phyloP scores from a whole-genome alignment of 208 protist species.

The Acanthamoeba sp. region DNA sequence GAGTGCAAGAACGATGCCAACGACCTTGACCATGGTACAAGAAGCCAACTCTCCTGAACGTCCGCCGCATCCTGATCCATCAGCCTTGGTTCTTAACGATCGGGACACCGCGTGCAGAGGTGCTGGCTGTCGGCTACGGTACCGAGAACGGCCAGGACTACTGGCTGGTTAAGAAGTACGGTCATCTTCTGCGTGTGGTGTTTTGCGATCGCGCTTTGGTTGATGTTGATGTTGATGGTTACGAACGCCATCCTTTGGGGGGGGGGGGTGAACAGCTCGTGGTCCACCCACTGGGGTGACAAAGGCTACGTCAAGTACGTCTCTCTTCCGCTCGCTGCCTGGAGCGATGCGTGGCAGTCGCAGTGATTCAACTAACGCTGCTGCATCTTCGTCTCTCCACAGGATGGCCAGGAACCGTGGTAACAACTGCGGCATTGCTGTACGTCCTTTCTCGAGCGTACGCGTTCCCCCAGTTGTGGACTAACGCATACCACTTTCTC shows the following conservation, averaged over 20 bases:
- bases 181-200: neutral
- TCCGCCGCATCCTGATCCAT: too few relatives aligned
- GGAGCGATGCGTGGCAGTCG: neutral
- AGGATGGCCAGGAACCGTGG: slow-evolving; percentile 51
- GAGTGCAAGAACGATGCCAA: slow-evolving; percentile 81
- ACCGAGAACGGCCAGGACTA: slow-evolving; percentile 82
- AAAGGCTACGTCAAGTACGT: slow-evolving; percentile 58
- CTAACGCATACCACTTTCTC: neutral
- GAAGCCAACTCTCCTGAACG: too few relatives aligned
- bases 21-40: slow-evolving; percentile 29
- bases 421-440: slow-evolving; percentile 69
- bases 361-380: too few relatives aligned
- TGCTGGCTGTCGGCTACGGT: slow-evolving; percentile 89
- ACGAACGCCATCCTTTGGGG: too few relatives aligned
- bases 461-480: neutral
- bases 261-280: neutral
- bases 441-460: slow-evolving; percentile 23
- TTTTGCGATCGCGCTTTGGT: too few relatives aligned
- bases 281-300: slow-evolving; percentile 67
- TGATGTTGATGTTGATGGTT: too few relatives aligned
- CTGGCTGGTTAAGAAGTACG: slow-evolving; percentile 88
- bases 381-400: neutral
- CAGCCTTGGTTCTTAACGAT: slow-evolving; percentile 72
- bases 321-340: too few relatives aligned
- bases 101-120: slow-evolving; percentile 70